phyloP scores from a whole-genome alignment of 768 basidiomycete genomes.

The Multifurca ochricompacta region DNA sequence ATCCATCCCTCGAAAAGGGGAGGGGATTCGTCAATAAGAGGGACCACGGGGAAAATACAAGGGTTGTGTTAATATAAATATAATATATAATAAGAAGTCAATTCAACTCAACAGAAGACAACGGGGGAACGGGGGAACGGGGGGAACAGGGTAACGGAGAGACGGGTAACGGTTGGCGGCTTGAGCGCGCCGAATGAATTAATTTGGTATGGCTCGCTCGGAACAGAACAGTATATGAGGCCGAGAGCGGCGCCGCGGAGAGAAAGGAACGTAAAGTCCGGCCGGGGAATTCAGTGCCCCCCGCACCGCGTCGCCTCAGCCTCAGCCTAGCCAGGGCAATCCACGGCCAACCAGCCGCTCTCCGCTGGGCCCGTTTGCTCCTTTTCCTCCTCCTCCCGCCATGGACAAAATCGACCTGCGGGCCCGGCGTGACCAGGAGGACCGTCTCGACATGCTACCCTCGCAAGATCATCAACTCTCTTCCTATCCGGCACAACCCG shows the following conservation, averaged over 20 bases:
- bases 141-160: background rate
- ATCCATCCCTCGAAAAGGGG: too few species aligned
- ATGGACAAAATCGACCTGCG: conserved; percentile 56
- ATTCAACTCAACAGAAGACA: background rate
- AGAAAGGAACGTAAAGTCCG: conserved; percentile 21
- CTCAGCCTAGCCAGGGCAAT: conserved; percentile 15
- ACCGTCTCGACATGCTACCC: conserved; percentile 22
- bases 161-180: too few species aligned
- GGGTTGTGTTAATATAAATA: too few species aligned
- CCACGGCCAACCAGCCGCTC: conserved; percentile 53
- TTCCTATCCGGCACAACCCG: conserved; percentile 23
- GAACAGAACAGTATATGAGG: conserved; percentile 15
- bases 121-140: background rate
- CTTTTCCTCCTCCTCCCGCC: conserved; percentile 31
- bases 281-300: conserved; percentile 21
- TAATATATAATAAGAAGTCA: too few species aligned
- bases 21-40: too few species aligned
- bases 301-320: conserved; percentile 19
- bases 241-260: conserved; percentile 22
- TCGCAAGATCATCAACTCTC: conserved; percentile 24
- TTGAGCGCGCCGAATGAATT: conserved; percentile 6
- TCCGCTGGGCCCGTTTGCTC: conserved; percentile 24
- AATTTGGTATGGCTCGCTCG: conserved; percentile 7
- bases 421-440: conserved; percentile 38
- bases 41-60: too few species aligned